phyloP scores from a whole-genome alignment of 495 filamentous ascomycete genomes.

The Penicillium robsamsonii region DNA sequence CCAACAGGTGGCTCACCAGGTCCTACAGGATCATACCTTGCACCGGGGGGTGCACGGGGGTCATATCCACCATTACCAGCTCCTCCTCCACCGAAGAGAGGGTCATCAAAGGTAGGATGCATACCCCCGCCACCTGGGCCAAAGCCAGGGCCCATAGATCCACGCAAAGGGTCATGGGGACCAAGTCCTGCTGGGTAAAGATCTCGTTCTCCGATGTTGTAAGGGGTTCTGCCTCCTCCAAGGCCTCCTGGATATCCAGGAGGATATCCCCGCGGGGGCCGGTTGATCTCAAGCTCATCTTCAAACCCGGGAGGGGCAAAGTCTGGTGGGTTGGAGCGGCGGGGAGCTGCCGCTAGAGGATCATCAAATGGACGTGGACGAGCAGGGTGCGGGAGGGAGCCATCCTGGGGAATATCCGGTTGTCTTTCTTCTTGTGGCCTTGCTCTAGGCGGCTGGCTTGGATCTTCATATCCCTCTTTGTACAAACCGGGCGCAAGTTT shows the following conservation, averaged over 20 bases:
- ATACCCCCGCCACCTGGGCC: constrained; percentile 68
- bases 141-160: constrained; percentile 55
- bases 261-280: constrained; percentile 57
- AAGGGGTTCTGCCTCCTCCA: constrained; percentile 54
- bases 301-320: constrained; percentile 89
- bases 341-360: constrained; percentile 60
- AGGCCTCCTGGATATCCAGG: constrained; percentile 43
- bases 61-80: constrained; percentile 41
- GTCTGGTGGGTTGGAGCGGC: constrained; percentile 67
- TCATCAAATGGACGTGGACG: constrained; percentile 66
- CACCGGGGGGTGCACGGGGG: constrained; percentile 53
- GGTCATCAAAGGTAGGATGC: constrained; percentile 95
- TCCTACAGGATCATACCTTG: constrained; percentile 78
- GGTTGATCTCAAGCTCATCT: constrained; percentile 83
- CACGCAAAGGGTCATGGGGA: constrained; percentile 75
- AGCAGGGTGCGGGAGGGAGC: constrained; percentile 54
- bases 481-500: constrained; percentile 69
- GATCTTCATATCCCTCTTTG: constrained; percentile 74
- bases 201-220: constrained; percentile 77
- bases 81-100: constrained; percentile 68
- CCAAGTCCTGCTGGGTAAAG: constrained; percentile 85
- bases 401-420: constrained; percentile 52
- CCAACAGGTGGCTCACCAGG: constrained; percentile 63
- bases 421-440: constrained; percentile 35
- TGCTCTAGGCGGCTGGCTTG: constrained; percentile 27